Base-by-base conservation (phyloP, 306 rosid genomes). In the Trifolium fragiferum region DNA sequence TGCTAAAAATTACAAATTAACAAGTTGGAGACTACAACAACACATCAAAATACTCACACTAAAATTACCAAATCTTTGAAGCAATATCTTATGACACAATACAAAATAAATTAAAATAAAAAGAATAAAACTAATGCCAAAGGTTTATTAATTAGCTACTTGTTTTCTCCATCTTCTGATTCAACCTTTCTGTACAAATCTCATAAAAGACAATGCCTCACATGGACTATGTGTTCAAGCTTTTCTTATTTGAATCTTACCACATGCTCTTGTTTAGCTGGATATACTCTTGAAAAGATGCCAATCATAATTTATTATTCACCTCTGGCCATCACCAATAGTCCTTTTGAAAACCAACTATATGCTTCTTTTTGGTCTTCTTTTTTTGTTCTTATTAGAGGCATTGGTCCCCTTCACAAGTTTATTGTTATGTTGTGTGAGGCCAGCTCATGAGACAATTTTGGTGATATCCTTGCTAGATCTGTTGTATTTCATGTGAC, bases 401-500 rank as follows among this genome's bases (percentile, higher is more conserved):
- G 75, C 62, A 47, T 70, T 7, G 65, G 55, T 65, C 63, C 30
- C 73, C 25, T 10, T 61, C 3, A 21, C 25, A 55, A 20, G 13
- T 46, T 70, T 41, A 65, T 14, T 72, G 47, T 9, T 33, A n/a
- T 18, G 53, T 66, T 73, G 44, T 47, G n/a, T 16, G 33, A 15
- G 55, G 63, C 27, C 32, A 78, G 37, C 27, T 84, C 74, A 86
- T 21, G 81, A 68, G 75, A 76, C 80, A 7, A 72, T 7, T 41
- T 59, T 74, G 47, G 87, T 43, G 15, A 83, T 25, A 54, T 86
- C 85, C 70, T 27, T 78, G 89, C 76, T 82, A 73, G 95, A 87
- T 74, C 95, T 86, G 66, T 90, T 90, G 86, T 84, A 90, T 70
- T 90, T 90, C 95, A 90, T 90, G 82, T 90, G 95, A 76, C 95